phyloP scores from a whole-genome alignment of 495 filamentous ascomycete species.

The Aspergillus ostianus region DNA sequence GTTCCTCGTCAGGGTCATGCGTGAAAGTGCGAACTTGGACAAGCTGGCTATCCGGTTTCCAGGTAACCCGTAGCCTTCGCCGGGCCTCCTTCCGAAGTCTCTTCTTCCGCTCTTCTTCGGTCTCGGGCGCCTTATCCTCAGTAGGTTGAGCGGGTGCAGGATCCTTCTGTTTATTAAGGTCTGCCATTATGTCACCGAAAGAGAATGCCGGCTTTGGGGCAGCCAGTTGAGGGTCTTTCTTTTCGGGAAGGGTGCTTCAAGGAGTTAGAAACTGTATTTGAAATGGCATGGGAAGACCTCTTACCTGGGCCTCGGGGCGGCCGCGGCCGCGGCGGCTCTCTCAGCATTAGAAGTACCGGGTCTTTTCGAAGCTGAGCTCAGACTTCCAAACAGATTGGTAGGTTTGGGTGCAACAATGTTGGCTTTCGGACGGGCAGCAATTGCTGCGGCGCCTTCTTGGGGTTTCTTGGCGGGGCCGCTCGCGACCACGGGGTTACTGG shows the following conservation, averaged over 20 bases:
- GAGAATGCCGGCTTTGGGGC: slow-evolving; percentile 50
- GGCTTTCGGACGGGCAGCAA: slow-evolving; percentile 43
- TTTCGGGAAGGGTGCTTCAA: slow-evolving; percentile 33
- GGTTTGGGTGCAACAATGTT: slow-evolving; percentile 56
- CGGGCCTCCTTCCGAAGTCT: slow-evolving; percentile 77
- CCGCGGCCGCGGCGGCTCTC: slow-evolving; percentile 45
- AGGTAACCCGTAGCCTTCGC: slow-evolving; percentile 67
- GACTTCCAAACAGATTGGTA: slow-evolving; percentile 55
- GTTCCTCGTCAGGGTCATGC: slow-evolving; percentile 78
- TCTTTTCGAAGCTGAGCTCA: slow-evolving; percentile 61
- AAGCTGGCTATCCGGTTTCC: slow-evolving; percentile 70
- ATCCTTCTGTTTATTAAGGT: slow-evolving; percentile 64
- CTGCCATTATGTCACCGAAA: slow-evolving; percentile 60
- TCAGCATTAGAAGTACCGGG: slow-evolving; percentile 57
- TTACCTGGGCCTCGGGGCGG: slow-evolving; percentile 45
- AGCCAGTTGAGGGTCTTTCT: slow-evolving; percentile 39
- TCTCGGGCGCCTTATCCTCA: slow-evolving; percentile 63
- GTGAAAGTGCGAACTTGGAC: slow-evolving; percentile 71
- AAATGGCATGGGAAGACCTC: not conserved
- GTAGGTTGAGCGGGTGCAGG: slow-evolving; percentile 49
- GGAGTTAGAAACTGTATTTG: slow-evolving; percentile 15
- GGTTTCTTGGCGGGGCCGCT: slow-evolving; percentile 27
- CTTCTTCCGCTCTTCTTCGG: slow-evolving; percentile 68
- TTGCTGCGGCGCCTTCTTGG: slow-evolving; percentile 21
- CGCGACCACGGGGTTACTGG: slow-evolving; percentile 7